Evolutionary conservation across 441 rosid genomes (phyloP), one percentile per base, ranked within the genome.

Genomic region (Pelargonium citronellum): DNA sequence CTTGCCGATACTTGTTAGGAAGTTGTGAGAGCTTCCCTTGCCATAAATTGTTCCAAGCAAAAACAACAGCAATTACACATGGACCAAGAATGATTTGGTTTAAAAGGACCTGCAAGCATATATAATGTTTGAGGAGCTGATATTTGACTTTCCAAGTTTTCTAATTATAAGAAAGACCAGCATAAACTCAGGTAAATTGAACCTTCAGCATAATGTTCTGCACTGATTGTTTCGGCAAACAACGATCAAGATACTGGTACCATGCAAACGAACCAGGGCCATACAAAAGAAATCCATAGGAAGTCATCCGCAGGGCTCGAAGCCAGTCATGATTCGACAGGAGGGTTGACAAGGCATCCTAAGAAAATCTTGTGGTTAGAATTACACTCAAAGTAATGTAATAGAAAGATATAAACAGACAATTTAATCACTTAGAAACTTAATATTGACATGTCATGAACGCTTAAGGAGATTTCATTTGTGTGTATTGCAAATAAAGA

Each of bases 21-120:
- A 91, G 95, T 82, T 87, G 82, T 1, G 90, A 80, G 67, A 86
- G 67, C 77, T 86, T 93, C 73, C 96, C 91, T 60, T 74, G 88
- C 98, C 95, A 93, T 69, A 91, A 77, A 81, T 84, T 89, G 83
- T 89, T 93, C 98, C 97, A 93, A 49, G 96, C 95, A 71, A 93
- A 93, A 53, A 87, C 83, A 80, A 89, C 87, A 69, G 89, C 91
- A 75, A 91, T 93, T 75, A 93, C 98, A 73, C 74, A 80, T 19
- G 98, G 97, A 74, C 98, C 98, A 2, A 93, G 94, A 72, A 89
- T 85, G 44, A 91, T 77, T 83, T 93, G 96, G 82, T 93, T 93
- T 74, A 93, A 78, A 39, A 91, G 65, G 71, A 93, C 97, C 97
- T 93, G 79, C 58, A 75, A 79, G 24, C 24, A 20, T 12, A 74